Evolutionary conservation across 805 yeast species (phyloP).

Genomic region (Pichia manshurica): DNA sequence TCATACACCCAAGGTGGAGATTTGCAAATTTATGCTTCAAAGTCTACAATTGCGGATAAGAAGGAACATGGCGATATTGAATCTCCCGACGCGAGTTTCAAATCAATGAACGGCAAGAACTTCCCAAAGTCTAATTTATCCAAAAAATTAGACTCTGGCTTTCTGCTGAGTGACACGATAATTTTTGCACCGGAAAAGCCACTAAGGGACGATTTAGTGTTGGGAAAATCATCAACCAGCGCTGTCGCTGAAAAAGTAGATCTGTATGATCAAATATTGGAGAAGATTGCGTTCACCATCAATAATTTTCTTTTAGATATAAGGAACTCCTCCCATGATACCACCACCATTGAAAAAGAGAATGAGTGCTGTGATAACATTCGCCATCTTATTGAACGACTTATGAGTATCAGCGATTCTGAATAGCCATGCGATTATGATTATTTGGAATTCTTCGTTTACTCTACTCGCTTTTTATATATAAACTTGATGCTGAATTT

Average conservation of each 20-base stretch:
- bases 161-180: constrained; percentile 9
- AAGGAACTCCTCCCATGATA: constrained; percentile 1
- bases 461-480: background rate
- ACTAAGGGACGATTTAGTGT: background rate
- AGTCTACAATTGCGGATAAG: background rate
- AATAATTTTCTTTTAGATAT: constrained; percentile 13
- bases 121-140: constrained; percentile 4
- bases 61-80: too few relatives aligned
- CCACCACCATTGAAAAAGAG: constrained; percentile 5
- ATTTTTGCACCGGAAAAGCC: constrained; percentile 9
- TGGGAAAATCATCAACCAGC: background rate
- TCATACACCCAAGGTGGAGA: background rate
- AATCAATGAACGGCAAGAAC: background rate
- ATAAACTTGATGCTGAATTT: too few relatives aligned
- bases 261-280: constrained; percentile 17
- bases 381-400: constrained; percentile 16
- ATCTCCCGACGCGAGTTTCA: too few relatives aligned
- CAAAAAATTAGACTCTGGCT: constrained; percentile 3
- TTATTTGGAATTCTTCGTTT: too few relatives aligned
- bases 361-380: constrained; percentile 20
- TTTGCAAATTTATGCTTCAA: background rate
- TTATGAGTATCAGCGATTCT: constrained; percentile 6
- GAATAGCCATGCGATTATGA: background rate
- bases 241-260: constrained; percentile 11
- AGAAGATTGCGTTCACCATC: constrained; percentile 14